Percentiles rank a stretch among this genome's conserved stretches.
These are phyloP conservation scores for Aspergillus piperis DNA, from an alignment of 2,329 filamentous ascomycete genomes.

Conservation along the genomic window DNA sequence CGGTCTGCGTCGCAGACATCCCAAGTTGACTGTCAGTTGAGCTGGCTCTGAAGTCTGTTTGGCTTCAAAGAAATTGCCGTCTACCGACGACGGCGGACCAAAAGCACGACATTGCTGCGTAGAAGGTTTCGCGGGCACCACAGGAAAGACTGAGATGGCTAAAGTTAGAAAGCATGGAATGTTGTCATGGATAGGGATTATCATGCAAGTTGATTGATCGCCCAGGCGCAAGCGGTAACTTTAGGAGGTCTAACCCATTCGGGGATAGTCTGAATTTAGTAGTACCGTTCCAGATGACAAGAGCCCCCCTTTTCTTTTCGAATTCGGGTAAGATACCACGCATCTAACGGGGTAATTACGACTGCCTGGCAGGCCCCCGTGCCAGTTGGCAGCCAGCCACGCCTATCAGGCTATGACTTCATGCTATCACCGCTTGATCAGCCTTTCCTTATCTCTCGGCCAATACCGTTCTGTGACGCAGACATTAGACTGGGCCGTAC, in stretches of 20 bases:
- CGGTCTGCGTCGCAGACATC: neutral
- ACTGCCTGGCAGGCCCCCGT: neutral
- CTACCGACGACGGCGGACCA: neutral
- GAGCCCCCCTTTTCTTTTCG: conserved; percentile 1
- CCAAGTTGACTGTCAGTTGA: neutral
- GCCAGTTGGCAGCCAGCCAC: neutral
- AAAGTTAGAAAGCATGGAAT: conserved; percentile 7
- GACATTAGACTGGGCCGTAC: neutral
- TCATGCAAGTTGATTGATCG: conserved; percentile 12
- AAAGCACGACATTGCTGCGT: neutral
- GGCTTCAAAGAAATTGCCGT: neutral
- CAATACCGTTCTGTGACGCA: conserved; percentile 1
- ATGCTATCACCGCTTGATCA: neutral
- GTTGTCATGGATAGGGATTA: conserved; percentile 8
- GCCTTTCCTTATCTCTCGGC: neutral
- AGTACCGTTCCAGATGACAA: neutral
- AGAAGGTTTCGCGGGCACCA: neutral
- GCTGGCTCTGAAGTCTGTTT: neutral
- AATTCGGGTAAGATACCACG: neutral
- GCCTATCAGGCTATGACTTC: conserved; percentile 3
- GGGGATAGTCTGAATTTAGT: neutral
- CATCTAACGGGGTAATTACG: conserved; percentile 1
- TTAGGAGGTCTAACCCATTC: neutral
- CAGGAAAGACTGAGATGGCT: neutral
- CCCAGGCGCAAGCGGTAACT: conserved; percentile 3